Base-by-base conservation (phyloP, 2,329 filamentous ascomycete genomes). In the Reticulascus tulasneorum region DNA sequence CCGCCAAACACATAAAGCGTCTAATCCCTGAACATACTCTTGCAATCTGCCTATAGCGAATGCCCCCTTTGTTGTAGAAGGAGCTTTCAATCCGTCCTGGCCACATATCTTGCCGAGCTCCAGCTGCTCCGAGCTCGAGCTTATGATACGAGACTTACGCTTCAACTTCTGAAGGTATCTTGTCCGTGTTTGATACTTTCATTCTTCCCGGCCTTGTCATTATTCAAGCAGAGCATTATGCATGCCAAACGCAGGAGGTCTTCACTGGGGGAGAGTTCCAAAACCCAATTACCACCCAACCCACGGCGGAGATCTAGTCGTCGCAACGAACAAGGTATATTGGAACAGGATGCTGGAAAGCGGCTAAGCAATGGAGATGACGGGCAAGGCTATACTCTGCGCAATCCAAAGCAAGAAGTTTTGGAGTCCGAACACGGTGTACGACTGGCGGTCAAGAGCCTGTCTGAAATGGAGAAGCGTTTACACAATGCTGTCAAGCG, bases 391-490 rank as follows among this genome's bases (percentile, higher is more conserved):
- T 5, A 42, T 40, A 29, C 40, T 36, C 18, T 37, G 40, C 9
- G 37, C 39, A 16, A 9, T 40, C 9, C 12, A 16, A 16, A 31
- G 32, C 3, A 38, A 23, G 3, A 42, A 26, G 26, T 28, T 9
- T 34, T 26, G 19, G 33, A 44, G n/a, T 48, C 37, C 7, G 39
- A 40, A 3, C 49, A 58, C 9, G 54, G 52, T 3, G 56, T 71
- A 6, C 50, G 66, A 8, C 44, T 56, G 4, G 67, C 67, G 13
- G 60, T 70, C 41, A 58, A 60, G n/a, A 58, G 62, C n/a, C 54
- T 75, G 18, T 63, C 59, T 6, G 59, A 69, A 45, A 74, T 75
- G 68, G 72, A 75, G 29, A 53, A 62, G 12, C 56, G 58, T n/a
- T 49, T 76, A 4, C 61, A 64, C 19, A 57, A 54, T 5, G 60